Base-by-base conservation (phyloP, 495 filamentous ascomycete genomes). In the Neurospora discreta region DNA sequence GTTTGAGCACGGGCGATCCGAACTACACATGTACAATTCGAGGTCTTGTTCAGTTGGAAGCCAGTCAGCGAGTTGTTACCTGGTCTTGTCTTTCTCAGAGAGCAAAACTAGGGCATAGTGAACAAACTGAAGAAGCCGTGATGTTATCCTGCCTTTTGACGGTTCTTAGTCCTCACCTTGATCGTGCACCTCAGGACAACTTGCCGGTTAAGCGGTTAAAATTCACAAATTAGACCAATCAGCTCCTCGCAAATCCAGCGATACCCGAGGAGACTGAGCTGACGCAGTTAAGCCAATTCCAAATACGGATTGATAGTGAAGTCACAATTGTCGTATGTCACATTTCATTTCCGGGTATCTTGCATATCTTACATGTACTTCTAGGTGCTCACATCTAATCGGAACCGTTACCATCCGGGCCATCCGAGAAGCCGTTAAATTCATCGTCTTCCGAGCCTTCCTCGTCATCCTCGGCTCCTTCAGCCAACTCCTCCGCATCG, bases 341-440 rank as follows among this genome's bases (percentile, higher is more conserved):
- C 70, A 38, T 40, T 41, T 38, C 38, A 13, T 40, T 20, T 13
- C 23, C 65, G 20, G 40, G 36, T 67, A 44, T 71, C 65, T 40
- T 18, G 38, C 20, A 26, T 16, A 46, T 70, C 23, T 15, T 65
- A 65, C 52, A 65, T 33, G 15, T 65, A 65, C 26, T 33, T 36
- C 7, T 33, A 36, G 15, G 16, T 71, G 30, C 16, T 69, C 30
- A 72, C 15, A 40, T 46, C 68, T 77, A 84, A 42, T 86, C 83
- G 4, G 81, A 83, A 58, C 84, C 82, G 42, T 78, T 82, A 26
- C 83, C 82, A 44, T 78, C 78, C 46, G 46, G 23, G 40, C 78
- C 80, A 74, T 77, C 52, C 69, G 84, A 81, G 71, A 86, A 86
- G 18, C 85, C 78, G 73, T 83, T 71, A 76, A 84, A 86, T 74